Conservation (phyloP, 1,139 yeast species). For the Tardiomyces digboiensis region DNA sequence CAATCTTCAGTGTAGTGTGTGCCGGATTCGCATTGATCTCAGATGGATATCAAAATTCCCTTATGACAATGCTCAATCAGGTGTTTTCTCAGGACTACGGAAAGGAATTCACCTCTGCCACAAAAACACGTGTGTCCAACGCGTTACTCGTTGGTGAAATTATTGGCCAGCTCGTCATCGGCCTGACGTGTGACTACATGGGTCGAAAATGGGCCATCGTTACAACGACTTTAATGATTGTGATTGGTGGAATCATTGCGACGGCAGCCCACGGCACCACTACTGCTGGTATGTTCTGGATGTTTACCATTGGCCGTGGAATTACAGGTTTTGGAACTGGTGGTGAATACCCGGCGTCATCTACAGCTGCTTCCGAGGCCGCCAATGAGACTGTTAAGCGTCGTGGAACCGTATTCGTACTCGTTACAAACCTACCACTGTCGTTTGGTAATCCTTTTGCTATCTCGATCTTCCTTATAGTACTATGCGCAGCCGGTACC, state of each 20-base stretch:
- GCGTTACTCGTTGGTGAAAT: conserved; percentile 50
- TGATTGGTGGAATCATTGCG: conserved; percentile 45
- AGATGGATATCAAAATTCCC: conserved; percentile 56
- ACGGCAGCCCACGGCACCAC: conserved; percentile 50
- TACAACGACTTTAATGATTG: conserved; percentile 42
- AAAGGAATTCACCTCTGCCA: conserved; percentile 31
- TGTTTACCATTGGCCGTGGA: conserved; percentile 60
- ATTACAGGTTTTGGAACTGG: conserved; percentile 66
- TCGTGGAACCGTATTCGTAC: conserved; percentile 54
- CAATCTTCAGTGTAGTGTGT: conserved; percentile 36
- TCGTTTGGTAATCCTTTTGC: conserved; percentile 75
- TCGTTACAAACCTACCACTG: conserved; percentile 65
- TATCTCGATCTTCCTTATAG: conserved; percentile 55
- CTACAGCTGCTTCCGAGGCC: conserved; percentile 63
- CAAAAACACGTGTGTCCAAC: conserved; percentile 50
- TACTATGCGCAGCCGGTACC: conserved; percentile 41
- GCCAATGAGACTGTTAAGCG: conserved; percentile 57
- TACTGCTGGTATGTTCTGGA: conserved; percentile 57
- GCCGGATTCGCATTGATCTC: conserved; percentile 53
- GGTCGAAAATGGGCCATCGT: conserved; percentile 52
- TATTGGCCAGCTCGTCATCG: conserved; percentile 46
- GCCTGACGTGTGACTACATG: conserved; percentile 45
- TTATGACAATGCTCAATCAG: conserved; percentile 49
- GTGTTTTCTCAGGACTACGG: conserved; percentile 40
- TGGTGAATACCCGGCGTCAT: conserved; percentile 67